These are phyloP conservation scores for Diddensiella transvaalensis DNA, from an alignment of 805 yeast genomes.

Conservation along the genomic window DNA sequence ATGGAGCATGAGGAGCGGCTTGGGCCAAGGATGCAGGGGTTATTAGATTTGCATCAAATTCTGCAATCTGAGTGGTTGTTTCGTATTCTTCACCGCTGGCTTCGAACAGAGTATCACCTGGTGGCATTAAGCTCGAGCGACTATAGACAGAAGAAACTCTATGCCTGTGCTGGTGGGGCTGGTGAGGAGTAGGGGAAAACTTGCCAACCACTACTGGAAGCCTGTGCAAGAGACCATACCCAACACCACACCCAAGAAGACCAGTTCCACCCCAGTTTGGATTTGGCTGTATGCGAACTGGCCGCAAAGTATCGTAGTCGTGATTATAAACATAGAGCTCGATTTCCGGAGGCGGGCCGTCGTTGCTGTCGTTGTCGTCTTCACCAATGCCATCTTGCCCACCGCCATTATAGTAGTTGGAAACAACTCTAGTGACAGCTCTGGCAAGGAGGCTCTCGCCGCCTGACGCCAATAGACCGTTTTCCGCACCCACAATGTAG, in stretches of 20 bases:
- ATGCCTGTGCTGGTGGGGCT: slow-evolving; percentile 4
- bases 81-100: slow-evolving; percentile 9
- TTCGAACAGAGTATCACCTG: slow-evolving; percentile 42
- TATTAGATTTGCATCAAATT: slow-evolving; percentile 9
- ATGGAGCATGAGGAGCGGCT: slow-evolving; percentile 15
- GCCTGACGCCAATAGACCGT: slow-evolving; percentile 79
- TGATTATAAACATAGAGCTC: slow-evolving; percentile 79
- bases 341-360: slow-evolving; percentile 35
- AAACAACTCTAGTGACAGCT: slow-evolving; percentile 45
- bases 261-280: slow-evolving; percentile 82
- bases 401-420: slow-evolving; percentile 39
- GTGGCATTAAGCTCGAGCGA: slow-evolving; percentile 24
- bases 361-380: slow-evolving; percentile 12
- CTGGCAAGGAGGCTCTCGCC: slow-evolving; percentile 78
- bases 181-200: slow-evolving; percentile 5
- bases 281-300: slow-evolving; percentile 74
- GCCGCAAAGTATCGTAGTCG: slow-evolving; percentile 80
- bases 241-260: slow-evolving; percentile 88
- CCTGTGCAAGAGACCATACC: slow-evolving; percentile 84
- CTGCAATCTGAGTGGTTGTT: not conserved
- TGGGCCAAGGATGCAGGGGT: slow-evolving; percentile 20
- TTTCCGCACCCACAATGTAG: slow-evolving; percentile 82
- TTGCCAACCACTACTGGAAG: slow-evolving; percentile 57
- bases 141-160: not conserved
- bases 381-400: slow-evolving; percentile 30